Percentiles rank a stretch among this genome's conserved stretches.
Evolutionary conservation across 306 rosid species (phyloP).

Genomic region (Begonia masoniana): DNA sequence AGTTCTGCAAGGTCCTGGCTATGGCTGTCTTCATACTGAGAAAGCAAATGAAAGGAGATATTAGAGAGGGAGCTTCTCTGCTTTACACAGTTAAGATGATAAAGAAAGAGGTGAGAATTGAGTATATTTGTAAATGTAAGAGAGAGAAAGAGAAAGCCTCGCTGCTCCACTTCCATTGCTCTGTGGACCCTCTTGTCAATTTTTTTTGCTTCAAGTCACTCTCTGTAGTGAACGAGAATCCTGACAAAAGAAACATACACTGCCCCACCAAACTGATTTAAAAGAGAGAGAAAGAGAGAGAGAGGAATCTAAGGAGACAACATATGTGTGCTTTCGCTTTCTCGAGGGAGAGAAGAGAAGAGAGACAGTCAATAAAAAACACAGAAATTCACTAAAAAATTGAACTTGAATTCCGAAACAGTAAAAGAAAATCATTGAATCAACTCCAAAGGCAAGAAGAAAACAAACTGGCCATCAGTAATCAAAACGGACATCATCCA

Average conservation of each 20-base stretch:
- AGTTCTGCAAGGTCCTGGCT: slow-evolving; percentile 28
- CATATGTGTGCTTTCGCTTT: too few species aligned
- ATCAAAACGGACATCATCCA: slow-evolving; percentile 5
- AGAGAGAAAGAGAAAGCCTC: slow-evolving; percentile 1
- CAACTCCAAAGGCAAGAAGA: slow-evolving; percentile 2
- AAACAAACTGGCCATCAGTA: slow-evolving; percentile 5
- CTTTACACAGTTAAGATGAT: slow-evolving; percentile 3
- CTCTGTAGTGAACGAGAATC: slow-evolving; percentile 57
- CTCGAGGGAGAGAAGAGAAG: too few species aligned
- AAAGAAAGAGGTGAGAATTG: background rate
- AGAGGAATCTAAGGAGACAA: too few species aligned
- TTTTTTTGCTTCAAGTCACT: slow-evolving; percentile 25
- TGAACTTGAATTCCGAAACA: slow-evolving; percentile 37
- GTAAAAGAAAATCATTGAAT: slow-evolving; percentile 13
- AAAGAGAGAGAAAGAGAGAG: slow-evolving; percentile 12
- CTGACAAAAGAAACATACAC: slow-evolving; percentile 85
- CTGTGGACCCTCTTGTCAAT: slow-evolving; percentile 20
- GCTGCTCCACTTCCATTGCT: slow-evolving; percentile 25
- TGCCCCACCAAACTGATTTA: slow-evolving; percentile 70
- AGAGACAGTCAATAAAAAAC: too few species aligned
- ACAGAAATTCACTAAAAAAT: slow-evolving; percentile 15
- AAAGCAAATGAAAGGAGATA: slow-evolving; percentile 2
- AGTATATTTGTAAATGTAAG: background rate
- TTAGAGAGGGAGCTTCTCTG: background rate
- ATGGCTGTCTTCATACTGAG: slow-evolving; percentile 30